Conservation (phyloP, 2,329 filamentous ascomycete genomes). For the Diaporthe humulicola region DNA sequence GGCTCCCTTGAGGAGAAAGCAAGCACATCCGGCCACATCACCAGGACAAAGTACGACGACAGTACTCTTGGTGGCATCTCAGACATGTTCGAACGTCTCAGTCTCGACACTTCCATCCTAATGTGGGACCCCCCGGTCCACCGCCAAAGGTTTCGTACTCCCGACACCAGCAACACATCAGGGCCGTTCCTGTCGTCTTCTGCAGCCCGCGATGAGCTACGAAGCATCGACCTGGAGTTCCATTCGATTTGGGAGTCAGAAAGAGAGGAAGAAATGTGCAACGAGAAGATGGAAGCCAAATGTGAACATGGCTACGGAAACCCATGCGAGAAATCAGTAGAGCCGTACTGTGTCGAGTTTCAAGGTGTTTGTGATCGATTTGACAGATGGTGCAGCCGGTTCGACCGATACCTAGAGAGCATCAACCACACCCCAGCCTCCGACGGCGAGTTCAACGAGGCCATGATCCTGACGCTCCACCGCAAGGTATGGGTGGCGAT, state of each 20-base stretch:
- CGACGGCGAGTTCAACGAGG: conserved; percentile 14
- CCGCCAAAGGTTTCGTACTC: neutral
- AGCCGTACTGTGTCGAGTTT: neutral
- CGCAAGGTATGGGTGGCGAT: neutral
- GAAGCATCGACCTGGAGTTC: neutral
- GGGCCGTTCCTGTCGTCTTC: conserved; percentile 5
- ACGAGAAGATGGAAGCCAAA: neutral
- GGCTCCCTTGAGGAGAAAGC: neutral
- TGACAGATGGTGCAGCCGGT: neutral
- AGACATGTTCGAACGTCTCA: conserved; percentile 18
- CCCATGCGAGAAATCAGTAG: too few species aligned
- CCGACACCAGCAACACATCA: rapidly evolving
- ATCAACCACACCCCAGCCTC: conserved; percentile 9
- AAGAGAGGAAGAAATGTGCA: neutral
- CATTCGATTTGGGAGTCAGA: neutral
- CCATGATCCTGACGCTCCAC: conserved; percentile 10
- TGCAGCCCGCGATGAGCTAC: neutral
- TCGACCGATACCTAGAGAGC: conserved; percentile 12
- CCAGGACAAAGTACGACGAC: neutral
- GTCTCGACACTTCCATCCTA: conserved; percentile 16
- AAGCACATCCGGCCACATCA: neutral
- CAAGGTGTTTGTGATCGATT: neutral
- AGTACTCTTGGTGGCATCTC: neutral
- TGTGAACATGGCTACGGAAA: too few species aligned
- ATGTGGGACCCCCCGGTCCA: neutral